Evolutionary conservation across 2,329 filamentous ascomycete genomes (phyloP).

Genomic region (Alternaria brassicae): DNA sequence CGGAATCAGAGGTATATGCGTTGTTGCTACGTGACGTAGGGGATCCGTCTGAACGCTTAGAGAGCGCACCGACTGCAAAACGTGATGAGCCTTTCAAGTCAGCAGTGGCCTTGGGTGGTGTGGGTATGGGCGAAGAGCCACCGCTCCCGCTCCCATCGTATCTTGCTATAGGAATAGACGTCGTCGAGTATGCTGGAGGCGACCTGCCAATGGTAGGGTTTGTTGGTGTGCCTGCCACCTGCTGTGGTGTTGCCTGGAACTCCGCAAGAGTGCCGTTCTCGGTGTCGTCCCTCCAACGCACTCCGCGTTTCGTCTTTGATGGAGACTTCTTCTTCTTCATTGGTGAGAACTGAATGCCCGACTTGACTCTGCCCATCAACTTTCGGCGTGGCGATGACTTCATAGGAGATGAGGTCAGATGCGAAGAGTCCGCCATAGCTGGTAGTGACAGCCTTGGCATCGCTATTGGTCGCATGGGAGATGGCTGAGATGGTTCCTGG

Average conservation of each 20-base stretch:
- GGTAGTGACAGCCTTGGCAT: conserved; percentile 24
- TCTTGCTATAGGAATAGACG: conserved; percentile 36
- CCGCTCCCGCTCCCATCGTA: conserved; percentile 29
- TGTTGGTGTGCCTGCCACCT: conserved; percentile 66
- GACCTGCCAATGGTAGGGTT: conserved; percentile 60
- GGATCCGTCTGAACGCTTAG: conserved; percentile 69
- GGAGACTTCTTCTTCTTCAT: conserved; percentile 79
- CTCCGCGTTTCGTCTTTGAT: conserved; percentile 70
- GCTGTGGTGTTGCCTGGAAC: conserved; percentile 88
- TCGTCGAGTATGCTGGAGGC: conserved; percentile 59
- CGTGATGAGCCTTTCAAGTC: conserved; percentile 70
- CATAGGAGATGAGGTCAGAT: conserved; percentile 67
- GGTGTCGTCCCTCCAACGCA: conserved; percentile 92
- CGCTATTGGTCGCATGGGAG: conserved; percentile 54
- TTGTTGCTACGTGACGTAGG: conserved; percentile 65
- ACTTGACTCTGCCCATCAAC: conserved; percentile 62
- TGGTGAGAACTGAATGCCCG: conserved; percentile 80
- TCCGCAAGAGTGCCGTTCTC: conserved; percentile 86
- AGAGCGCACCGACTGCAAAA: conserved; percentile 88
- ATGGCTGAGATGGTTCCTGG: conserved; percentile 57
- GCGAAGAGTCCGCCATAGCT: conserved; percentile 41
- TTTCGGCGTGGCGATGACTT: conserved; percentile 83
- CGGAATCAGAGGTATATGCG: conserved; percentile 66
- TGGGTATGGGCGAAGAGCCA: conserved; percentile 65
- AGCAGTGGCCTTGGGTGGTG: conserved; percentile 64